Evolutionary conservation across 305 asterid genomes (phyloP), one percentile per base, ranked within the genome.

Genomic region (Fraxinus albicans): DNA sequence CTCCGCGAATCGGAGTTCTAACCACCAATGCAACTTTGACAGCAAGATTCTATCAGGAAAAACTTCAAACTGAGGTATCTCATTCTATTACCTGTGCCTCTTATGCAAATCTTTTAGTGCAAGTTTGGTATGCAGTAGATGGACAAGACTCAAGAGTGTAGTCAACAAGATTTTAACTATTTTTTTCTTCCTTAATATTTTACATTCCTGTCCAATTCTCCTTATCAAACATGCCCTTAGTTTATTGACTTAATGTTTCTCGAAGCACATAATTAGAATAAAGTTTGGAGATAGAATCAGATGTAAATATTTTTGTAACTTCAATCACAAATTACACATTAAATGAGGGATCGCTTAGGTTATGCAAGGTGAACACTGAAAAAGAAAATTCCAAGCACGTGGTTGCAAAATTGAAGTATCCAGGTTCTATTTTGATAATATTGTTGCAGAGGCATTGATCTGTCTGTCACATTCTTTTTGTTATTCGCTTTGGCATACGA

Each of bases 51-150:
- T 91, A 93, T 87, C 90, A 80, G 79, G 89, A 90, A 79, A 93
- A 87, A 77, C 96, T 91, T 78, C 90, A 90, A 83, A 81, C 84
- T 36, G 87, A 93, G 95, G 97, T 91, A 91, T 25, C 29, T 8
- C 15, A 17, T 70, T 50, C 77, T 53, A 69, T 72, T 78, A 17
- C 29, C 25, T 21, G 69, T 38, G 21, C 78, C 34, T 6, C 3
- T 79, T 60, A 13, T 29, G 82, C 76, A 70, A 31, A 10, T 67
- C 0, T 12, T 67, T 23, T 58, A 19, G 29, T 58, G 67, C 29
- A 6, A 6, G 12, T 58, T 58, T 58, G 67, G 10, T 19, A n/a
- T 55, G 67, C 27, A 55, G 3, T 6, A 6, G 23, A 53, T 17
- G 23, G 27, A 55, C 67, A 55, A 5, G 65, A 53, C 23, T 50